Percentiles rank a stretch among this genome's conserved stretches.
These are phyloP conservation scores for Massariosphaeria phaeospora DNA, from an alignment of 495 filamentous ascomycete species.

Conservation along the genomic window DNA sequence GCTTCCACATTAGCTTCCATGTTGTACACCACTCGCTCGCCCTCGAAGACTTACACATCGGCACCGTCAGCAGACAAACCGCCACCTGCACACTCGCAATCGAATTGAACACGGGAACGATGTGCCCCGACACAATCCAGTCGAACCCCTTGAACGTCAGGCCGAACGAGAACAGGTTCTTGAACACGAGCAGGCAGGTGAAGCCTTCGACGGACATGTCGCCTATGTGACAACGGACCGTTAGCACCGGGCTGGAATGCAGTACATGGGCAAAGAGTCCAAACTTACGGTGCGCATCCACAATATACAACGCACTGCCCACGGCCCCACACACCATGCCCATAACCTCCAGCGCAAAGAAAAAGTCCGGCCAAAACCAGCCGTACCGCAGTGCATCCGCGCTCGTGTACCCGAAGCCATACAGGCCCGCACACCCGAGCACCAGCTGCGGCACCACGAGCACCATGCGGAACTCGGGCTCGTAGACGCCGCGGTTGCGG, in stretches of 20 bases:
- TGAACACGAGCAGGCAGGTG: slow-evolving; percentile 86
- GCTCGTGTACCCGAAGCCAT: slow-evolving; percentile 72
- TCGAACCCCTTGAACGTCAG: slow-evolving; percentile 77
- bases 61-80: slow-evolving; percentile 66
- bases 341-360: slow-evolving; percentile 61
- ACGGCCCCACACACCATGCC: slow-evolving; percentile 92
- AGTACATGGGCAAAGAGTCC: neutral
- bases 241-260: neutral
- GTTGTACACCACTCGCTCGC: neutral
- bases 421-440: slow-evolving; percentile 72
- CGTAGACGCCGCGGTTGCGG: slow-evolving; percentile 73
- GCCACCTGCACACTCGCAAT: slow-evolving; percentile 72
- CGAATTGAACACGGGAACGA: slow-evolving; percentile 61
- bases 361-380: slow-evolving; percentile 70
- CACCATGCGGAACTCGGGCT: slow-evolving; percentile 83
- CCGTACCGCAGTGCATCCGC: slow-evolving; percentile 55
- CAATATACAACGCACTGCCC: slow-evolving; percentile 80
- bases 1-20: neutral
- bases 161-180: slow-evolving; percentile 85
- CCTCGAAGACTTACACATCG: slow-evolving; percentile 61
- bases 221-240: slow-evolving; percentile 43
- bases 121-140: slow-evolving; percentile 61
- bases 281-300: slow-evolving; percentile 81
- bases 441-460: slow-evolving; percentile 77
- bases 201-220: slow-evolving; percentile 86